A percentile compares a stretch with the other conserved stretches of the same genome.
These are phyloP conservation scores for Calonectria ilicicola DNA, from an alignment of 2,329 filamentous ascomycete species.

Conservation along the genomic window DNA sequence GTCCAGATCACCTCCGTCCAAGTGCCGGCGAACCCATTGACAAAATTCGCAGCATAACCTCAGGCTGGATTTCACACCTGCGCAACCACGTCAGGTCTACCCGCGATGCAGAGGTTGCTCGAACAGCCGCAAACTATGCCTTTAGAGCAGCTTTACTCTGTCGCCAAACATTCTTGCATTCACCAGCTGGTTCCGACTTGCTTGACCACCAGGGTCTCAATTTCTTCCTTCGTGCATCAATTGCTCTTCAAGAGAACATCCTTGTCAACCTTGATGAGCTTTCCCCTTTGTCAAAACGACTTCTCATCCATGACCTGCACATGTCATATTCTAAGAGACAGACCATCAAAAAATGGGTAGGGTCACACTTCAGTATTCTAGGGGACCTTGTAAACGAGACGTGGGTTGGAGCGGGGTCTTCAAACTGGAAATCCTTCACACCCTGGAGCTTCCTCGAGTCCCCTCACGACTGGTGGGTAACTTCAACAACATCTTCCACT, in stretches of 20 bases:
- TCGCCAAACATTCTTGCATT: slow-evolving; percentile 48
- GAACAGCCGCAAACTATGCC: slow-evolving; percentile 54
- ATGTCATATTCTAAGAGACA: slow-evolving; percentile 25
- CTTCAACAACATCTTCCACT: neutral
- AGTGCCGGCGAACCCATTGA: slow-evolving; percentile 20
- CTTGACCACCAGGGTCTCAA: slow-evolving; percentile 29
- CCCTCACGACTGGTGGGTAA: slow-evolving; percentile 24
- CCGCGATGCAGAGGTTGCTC: slow-evolving; percentile 51
- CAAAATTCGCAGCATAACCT: slow-evolving; percentile 49
- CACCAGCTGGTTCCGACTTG: neutral
- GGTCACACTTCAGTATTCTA: neutral
- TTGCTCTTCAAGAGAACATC: slow-evolving; percentile 40
- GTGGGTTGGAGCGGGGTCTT: slow-evolving; percentile 25
- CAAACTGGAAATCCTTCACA: slow-evolving; percentile 30
- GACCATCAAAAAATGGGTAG: neutral
- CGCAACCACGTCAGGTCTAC: slow-evolving; percentile 57
- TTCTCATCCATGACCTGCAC: slow-evolving; percentile 37
- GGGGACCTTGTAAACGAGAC: slow-evolving; percentile 13
- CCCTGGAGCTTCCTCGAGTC: slow-evolving; percentile 39
- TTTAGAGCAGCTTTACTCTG: slow-evolving; percentile 70
- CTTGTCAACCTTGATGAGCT: slow-evolving; percentile 37
- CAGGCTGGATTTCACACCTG: slow-evolving; percentile 63
- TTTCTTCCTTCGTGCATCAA: slow-evolving; percentile 37
- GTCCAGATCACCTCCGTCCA: neutral
- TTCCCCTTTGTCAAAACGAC: slow-evolving; percentile 27